Conservation (phyloP, 2,329 filamentous ascomycete genomes). For the Penicillium sp. region DNA sequence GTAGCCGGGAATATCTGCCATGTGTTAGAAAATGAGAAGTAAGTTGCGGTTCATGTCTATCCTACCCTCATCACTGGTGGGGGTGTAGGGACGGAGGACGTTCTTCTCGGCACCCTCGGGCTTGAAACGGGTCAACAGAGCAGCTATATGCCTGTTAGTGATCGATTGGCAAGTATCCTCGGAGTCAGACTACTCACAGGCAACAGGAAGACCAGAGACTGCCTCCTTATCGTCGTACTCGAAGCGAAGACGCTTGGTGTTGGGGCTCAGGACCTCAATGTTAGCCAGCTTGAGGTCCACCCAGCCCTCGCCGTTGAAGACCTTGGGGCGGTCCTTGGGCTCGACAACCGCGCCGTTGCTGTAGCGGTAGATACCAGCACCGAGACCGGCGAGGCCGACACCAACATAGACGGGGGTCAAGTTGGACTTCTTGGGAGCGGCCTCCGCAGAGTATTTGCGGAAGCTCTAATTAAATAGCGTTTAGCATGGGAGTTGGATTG, state of each 20-base stretch:
- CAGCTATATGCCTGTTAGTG: constrained; percentile 48
- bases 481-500: background rate
- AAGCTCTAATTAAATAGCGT: constrained; percentile 50
- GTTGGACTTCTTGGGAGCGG: constrained; percentile 50
- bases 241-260: constrained; percentile 91
- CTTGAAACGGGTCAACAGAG: constrained; percentile 89
- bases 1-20: constrained; percentile 68
- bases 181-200: constrained; percentile 54
- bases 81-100: constrained; percentile 88
- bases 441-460: constrained; percentile 69
- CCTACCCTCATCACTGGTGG: constrained; percentile 76
- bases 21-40: background rate
- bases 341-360: constrained; percentile 31
- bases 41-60: background rate
- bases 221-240: constrained; percentile 78
- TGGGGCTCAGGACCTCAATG: constrained; percentile 80
- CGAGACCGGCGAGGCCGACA: constrained; percentile 43
- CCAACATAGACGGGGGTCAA: constrained; percentile 57
- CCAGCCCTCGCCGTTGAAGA: constrained; percentile 84
- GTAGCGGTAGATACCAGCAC: constrained; percentile 57
- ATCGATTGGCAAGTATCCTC: background rate
- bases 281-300: constrained; percentile 75
- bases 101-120: constrained; percentile 78
- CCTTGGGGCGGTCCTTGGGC: constrained; percentile 44
- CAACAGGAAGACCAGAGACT: constrained; percentile 76